Percentiles rank a stretch among this genome's conserved stretches.
These are phyloP conservation scores for Pelargonium nanum DNA, from an alignment of 345 rosid species.

Conservation along the genomic window DNA sequence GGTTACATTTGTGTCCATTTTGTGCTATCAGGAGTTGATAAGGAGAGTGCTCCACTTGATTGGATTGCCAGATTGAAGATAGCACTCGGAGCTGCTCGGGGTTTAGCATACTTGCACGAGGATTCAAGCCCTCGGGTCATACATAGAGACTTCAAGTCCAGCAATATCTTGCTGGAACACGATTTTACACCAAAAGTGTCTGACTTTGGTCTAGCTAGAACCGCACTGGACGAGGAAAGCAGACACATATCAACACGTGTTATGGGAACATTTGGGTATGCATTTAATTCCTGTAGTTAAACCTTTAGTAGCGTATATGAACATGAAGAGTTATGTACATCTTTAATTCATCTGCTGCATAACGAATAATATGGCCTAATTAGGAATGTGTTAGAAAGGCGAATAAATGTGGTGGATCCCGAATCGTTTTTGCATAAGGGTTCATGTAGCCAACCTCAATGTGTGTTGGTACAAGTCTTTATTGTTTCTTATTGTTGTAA, in stretches of 20 bases:
- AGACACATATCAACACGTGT: slow-evolving; percentile 90
- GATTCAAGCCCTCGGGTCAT: slow-evolving; percentile 94
- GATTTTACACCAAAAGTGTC: slow-evolving; percentile 94
- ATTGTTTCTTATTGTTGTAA: too few relatives aligned
- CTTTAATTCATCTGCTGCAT: too few relatives aligned
- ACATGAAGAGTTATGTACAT: too few relatives aligned
- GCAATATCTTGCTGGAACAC: slow-evolving; percentile 85
- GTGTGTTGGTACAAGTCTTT: too few relatives aligned
- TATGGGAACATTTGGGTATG: slow-evolving; percentile 97
- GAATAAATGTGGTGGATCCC: too few relatives aligned
- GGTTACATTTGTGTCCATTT: background rate
- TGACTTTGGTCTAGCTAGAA: slow-evolving; percentile 91
- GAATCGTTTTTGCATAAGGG: too few relatives aligned
- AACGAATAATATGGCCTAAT: too few relatives aligned
- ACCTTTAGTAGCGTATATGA: background rate
- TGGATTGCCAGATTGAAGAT: slow-evolving; percentile 89
- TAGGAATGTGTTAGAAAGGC: too few relatives aligned
- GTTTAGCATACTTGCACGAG: slow-evolving; percentile 89
- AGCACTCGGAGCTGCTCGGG: slow-evolving; percentile 96
- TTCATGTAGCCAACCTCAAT: too few relatives aligned
- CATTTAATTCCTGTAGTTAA: background rate
- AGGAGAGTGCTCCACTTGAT: slow-evolving; percentile 62
- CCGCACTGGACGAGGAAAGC: slow-evolving; percentile 80
- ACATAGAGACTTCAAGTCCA: slow-evolving; percentile 93
- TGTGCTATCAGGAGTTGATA: slow-evolving; percentile 50